Evolutionary conservation across 2,329 filamentous ascomycete species (phyloP).

Genomic region (Penicillium sp.): DNA sequence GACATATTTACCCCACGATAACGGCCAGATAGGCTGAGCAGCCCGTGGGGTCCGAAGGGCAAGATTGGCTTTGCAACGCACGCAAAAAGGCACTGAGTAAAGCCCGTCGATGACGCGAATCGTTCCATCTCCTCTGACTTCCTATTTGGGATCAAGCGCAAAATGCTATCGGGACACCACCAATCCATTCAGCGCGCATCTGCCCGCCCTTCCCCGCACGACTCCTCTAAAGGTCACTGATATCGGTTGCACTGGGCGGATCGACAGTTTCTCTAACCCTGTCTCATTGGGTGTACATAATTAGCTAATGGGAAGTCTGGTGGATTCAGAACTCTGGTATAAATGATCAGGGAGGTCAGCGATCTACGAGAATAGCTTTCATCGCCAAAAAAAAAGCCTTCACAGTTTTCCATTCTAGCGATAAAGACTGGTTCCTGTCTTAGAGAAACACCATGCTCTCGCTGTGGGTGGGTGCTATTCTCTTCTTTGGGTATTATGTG

Average conservation of each 20-base stretch:
- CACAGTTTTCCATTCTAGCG: no score
- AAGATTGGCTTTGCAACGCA: neutral
- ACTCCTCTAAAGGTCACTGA: constrained; percentile 2
- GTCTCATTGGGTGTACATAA: neutral
- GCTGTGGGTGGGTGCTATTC: constrained; percentile 20
- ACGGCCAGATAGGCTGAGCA: neutral
- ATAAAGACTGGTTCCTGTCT: neutral
- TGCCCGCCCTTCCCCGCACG: constrained; percentile 26
- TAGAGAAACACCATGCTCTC: constrained; percentile 24
- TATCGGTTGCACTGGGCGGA: constrained; percentile 16
- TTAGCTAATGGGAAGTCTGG: constrained; percentile 16
- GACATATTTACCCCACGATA: neutral
- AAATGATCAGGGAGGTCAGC: constrained; percentile 6
- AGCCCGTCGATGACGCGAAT: neutral
- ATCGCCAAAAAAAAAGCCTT: neutral
- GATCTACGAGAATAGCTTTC: neutral
- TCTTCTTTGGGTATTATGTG: constrained; percentile 21
- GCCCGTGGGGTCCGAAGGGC: neutral
- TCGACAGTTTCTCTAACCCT: constrained; percentile 3
- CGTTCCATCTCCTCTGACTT: constrained; percentile 25
- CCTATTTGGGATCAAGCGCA: constrained; percentile 18
- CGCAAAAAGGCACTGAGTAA: neutral
- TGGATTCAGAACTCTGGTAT: constrained; percentile 13
- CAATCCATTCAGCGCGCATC: neutral
- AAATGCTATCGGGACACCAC: constrained; percentile 17